A percentile compares a stretch with the other conserved stretches of the same genome.
Conservation (phyloP, 1,284 basidiomycete species). For the Lentinus polychrous region DNA sequence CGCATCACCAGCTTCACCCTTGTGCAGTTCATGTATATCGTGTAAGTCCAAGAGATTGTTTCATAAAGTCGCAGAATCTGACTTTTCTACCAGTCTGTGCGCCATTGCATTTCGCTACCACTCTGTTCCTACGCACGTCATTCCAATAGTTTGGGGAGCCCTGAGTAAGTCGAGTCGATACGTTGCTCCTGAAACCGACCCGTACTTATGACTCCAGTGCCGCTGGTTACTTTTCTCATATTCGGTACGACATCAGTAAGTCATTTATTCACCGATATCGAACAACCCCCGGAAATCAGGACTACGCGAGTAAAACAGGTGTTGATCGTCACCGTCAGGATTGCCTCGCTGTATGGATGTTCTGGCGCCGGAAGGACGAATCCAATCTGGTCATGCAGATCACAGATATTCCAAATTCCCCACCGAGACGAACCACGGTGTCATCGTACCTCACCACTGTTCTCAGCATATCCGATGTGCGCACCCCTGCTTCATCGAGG, state of each 20-base stretch:
- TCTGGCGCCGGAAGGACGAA: background rate
- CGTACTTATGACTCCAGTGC: constrained; percentile 9
- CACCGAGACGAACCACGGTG: too few species aligned
- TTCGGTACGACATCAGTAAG: constrained; percentile 10
- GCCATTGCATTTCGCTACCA: constrained; percentile 12
- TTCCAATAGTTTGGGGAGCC: constrained; percentile 16
- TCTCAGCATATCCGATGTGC: too few species aligned
- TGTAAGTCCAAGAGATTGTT: constrained; percentile 10
- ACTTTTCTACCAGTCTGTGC: constrained; percentile 9
- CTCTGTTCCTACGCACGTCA: constrained; percentile 10
- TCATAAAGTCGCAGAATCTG: background rate
- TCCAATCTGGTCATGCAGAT: too few species aligned
- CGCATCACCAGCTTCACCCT: constrained; percentile 16
- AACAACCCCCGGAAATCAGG: too few species aligned
- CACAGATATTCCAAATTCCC: too few species aligned
- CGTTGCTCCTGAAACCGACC: background rate
- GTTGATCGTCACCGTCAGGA: constrained; percentile 4
- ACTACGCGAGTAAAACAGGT: background rate
- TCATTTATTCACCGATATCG: background rate
- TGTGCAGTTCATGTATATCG: constrained; percentile 17
- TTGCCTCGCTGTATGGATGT: constrained; percentile 6
- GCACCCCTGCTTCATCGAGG: too few species aligned
- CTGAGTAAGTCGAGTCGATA: constrained; percentile 13
- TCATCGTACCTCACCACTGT: too few species aligned
- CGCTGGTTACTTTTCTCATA: constrained; percentile 13